Evolutionary conservation across 1,139 yeast genomes (phyloP).

Genomic region (Taphrina populina): DNA sequence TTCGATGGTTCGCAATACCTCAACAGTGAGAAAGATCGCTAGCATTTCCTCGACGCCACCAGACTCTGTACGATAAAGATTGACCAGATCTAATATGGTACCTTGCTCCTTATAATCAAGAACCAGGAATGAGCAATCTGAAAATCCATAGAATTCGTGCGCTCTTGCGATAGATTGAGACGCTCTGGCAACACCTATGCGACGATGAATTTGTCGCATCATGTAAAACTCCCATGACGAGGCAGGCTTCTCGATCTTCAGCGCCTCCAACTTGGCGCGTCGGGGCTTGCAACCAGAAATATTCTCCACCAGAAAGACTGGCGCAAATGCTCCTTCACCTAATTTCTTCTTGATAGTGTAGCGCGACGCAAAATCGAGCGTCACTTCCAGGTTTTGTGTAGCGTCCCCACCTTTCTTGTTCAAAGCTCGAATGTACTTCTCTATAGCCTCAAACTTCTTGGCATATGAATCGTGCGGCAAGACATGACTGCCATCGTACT

Average conservation of each 20-base stretch:
- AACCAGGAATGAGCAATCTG: constrained; percentile 73
- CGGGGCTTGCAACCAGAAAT: constrained; percentile 50
- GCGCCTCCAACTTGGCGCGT: constrained; percentile 52
- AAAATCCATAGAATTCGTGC: constrained; percentile 56
- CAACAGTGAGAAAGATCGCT: constrained; percentile 62
- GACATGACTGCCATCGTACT: constrained; percentile 44
- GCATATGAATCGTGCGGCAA: constrained; percentile 43
- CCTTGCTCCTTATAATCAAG: constrained; percentile 73
- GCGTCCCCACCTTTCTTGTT: constrained; percentile 45
- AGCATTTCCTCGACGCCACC: constrained; percentile 59
- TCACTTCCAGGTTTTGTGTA: constrained; percentile 46
- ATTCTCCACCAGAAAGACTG: constrained; percentile 67
- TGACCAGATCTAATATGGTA: constrained; percentile 71
- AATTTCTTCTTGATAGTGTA: constrained; percentile 57
- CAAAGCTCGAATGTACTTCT: constrained; percentile 44
- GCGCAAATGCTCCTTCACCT: constrained; percentile 80
- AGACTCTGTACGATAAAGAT: constrained; percentile 43
- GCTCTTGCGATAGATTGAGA: constrained; percentile 54
- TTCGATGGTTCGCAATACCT: constrained; percentile 61
- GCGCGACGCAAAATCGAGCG: constrained; percentile 54
- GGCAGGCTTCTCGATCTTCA: constrained; percentile 71
- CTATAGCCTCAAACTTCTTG: constrained; percentile 45
- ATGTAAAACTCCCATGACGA: constrained; percentile 83
- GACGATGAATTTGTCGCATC: constrained; percentile 49
- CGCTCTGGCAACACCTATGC: constrained; percentile 40